phyloP scores from a whole-genome alignment of 306 rosid genomes.

The Rosa rugosa region DNA sequence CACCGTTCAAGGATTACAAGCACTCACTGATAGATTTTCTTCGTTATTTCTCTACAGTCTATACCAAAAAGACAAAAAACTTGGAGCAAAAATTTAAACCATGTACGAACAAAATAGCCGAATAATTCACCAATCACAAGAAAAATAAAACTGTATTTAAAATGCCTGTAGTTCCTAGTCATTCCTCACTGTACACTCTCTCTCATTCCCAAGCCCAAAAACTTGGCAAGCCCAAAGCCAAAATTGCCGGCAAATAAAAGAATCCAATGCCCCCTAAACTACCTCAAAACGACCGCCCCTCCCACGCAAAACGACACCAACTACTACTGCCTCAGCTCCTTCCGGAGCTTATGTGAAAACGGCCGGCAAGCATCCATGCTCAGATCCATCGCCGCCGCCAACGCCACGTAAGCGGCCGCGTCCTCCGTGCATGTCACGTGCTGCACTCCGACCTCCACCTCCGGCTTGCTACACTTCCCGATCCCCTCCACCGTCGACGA shows the following conservation, averaged over 20 bases:
- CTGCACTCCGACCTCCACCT: constrained; percentile 51
- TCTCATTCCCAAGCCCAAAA: constrained; percentile 8
- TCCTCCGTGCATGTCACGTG: constrained; percentile 58
- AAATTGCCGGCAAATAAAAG: constrained; percentile 11
- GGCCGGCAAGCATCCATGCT: constrained; percentile 52
- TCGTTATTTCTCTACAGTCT: neutral
- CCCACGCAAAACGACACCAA: constrained; percentile 11
- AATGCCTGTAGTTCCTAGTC: constrained; percentile 1
- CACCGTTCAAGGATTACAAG: too few relatives aligned
- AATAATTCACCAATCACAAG: neutral
- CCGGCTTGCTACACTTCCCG: constrained; percentile 35
- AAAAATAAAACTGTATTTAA: neutral
- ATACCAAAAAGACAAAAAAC: too few relatives aligned
- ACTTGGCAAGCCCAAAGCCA: constrained; percentile 21
- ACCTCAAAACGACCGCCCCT: constrained; percentile 29
- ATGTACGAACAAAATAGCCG: neutral
- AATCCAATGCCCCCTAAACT: constrained; percentile 11
- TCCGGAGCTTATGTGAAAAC: constrained; percentile 42
- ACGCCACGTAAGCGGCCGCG: constrained; percentile 52
- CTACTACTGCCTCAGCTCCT: constrained; percentile 40
- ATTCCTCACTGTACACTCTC: constrained; percentile 30
- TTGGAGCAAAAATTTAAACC: neutral
- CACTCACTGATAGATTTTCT: too few relatives aligned
- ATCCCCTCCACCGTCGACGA: constrained; percentile 48
- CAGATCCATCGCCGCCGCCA: constrained; percentile 54